Percentiles rank a stretch among this genome's conserved stretches.
Evolutionary conservation across 2,329 filamentous ascomycete genomes (phyloP).

Genomic region (Simplicillium sp.): DNA sequence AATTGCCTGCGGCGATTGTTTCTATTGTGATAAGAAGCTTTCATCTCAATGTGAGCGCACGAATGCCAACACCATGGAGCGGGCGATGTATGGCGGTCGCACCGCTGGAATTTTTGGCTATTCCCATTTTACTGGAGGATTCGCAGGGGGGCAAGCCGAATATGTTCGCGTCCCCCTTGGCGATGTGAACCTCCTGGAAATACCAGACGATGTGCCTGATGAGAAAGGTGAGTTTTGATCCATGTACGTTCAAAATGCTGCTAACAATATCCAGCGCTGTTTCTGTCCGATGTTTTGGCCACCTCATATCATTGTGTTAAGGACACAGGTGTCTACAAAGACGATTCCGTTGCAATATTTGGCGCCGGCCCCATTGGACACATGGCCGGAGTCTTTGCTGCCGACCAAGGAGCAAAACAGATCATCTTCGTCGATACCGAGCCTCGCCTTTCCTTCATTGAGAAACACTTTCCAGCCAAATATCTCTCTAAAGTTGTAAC

Average conservation of each 20-base stretch:
- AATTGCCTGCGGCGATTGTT: conserved; percentile 66
- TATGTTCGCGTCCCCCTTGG: conserved; percentile 75
- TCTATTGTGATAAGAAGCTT: conserved; percentile 69
- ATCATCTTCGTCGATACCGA: conserved; percentile 74
- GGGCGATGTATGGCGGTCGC: conserved; percentile 69
- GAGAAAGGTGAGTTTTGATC: conserved; percentile 52
- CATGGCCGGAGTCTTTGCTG: conserved; percentile 68
- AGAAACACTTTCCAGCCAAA: conserved; percentile 44
- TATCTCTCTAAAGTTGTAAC: conserved; percentile 44
- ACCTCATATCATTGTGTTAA: conserved; percentile 78
- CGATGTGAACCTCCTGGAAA: conserved; percentile 70
- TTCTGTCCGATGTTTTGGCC: conserved; percentile 68
- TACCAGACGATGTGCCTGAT: conserved; percentile 72
- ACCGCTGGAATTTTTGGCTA: conserved; percentile 69
- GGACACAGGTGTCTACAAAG: conserved; percentile 70
- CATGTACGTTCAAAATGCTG: conserved; percentile 6
- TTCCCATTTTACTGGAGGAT: conserved; percentile 74
- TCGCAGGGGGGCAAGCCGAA: conserved; percentile 80
- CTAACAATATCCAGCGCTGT: conserved; percentile 37
- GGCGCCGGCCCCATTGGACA: conserved; percentile 83
- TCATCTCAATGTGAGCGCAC: conserved; percentile 75
- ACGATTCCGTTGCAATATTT: conserved; percentile 72
- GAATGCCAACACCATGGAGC: conserved; percentile 61
- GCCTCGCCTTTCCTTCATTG: conserved; percentile 59
- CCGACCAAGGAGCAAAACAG: conserved; percentile 62